Base-by-base conservation (phyloP, 768 basidiomycete species). In the Rhizopogon sp. region DNA sequence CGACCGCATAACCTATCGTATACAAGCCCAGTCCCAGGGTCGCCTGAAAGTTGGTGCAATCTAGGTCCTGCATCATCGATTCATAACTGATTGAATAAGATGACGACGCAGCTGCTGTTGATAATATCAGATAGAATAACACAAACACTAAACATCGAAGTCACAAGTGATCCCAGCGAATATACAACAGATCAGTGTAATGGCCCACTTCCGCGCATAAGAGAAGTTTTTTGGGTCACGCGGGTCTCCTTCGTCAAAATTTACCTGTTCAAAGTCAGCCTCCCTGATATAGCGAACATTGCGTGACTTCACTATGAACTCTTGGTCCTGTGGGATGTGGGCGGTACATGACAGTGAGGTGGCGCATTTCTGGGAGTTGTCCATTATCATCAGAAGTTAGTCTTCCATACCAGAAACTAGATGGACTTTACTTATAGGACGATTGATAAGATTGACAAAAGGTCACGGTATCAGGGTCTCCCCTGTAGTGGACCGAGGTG, bases 1-100 rank as follows among this genome's bases (percentile, higher is more conserved):
- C 64, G 6, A 86, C 31, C 1, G 77, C 85, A 55, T 84, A 88
- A 0, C 84, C 85, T 5, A 87, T 58, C 0, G 79, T 72, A 60
- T 77, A 88, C 25, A 83, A 69, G 44, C 76, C 74, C 17, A 82
- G 70, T 5, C 80, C 81, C 10, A 79, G 60, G 0, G 74, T 75
- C 0, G 74, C 79, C 53, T 79, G 70, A 16, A 79, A 68, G 9
- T 67, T 42, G 0, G 76, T 76, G 58, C 75, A 79, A 50, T 77
- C 65, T 17, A 78, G 58, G 42, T 76, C 74, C 3, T 50, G 56
- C 9, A 62, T 77, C 84, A 89, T 83, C 0, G 82, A 80, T 0
- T 72, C 60, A 57, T 76, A 73, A 1, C 85, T 85, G 52, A 82
- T 67, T 31, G 76, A 76, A 66, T 80, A 87, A 0, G 81, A 73